Conservation (phyloP, 2,329 filamentous ascomycete genomes). For the Ophiostoma sp. region DNA sequence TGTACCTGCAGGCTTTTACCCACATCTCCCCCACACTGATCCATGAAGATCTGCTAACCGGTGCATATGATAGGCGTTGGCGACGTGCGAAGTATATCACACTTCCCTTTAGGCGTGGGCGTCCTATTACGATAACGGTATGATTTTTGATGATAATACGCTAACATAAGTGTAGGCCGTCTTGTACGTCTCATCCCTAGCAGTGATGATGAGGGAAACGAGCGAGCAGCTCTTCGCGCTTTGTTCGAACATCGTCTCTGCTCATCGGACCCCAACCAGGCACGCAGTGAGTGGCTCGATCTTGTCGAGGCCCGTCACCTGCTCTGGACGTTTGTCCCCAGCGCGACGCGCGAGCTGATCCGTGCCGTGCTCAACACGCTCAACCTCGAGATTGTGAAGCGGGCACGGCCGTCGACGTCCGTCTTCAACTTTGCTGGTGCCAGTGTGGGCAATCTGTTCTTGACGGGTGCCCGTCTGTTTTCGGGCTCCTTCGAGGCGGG, state of each 20-base stretch:
- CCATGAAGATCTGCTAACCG: background rate
- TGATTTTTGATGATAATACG: no score
- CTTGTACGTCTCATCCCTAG: slow-evolving; percentile 87
- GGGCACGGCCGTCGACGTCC: slow-evolving; percentile 64
- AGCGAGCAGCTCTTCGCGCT: slow-evolving; percentile 72
- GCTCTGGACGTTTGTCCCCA: slow-evolving; percentile 71
- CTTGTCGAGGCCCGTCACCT: slow-evolving; percentile 80
- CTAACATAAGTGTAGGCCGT: slow-evolving; percentile 57
- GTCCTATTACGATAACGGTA: background rate
- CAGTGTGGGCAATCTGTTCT: slow-evolving; percentile 75
- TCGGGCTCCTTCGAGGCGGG: slow-evolving; percentile 90
- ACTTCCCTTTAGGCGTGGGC: background rate
- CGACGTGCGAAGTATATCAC: slow-evolving; percentile 66
- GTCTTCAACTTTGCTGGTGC: slow-evolving; percentile 77
- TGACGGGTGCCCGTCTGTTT: slow-evolving; percentile 84
- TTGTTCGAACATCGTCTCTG: slow-evolving; percentile 88
- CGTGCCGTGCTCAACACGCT: slow-evolving; percentile 74
- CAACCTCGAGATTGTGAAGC: slow-evolving; percentile 76
- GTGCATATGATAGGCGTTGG: slow-evolving; percentile 50
- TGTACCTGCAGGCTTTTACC: background rate
- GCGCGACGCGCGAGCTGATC: slow-evolving; percentile 73
- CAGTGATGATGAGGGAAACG: slow-evolving; percentile 45
- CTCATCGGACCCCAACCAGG: slow-evolving; percentile 53
- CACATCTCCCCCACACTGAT: slow-evolving; percentile 9
- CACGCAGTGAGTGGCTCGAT: slow-evolving; percentile 79